These are phyloP conservation scores for Kuraishia piskuri DNA, from an alignment of 805 yeast genomes.

Conservation along the genomic window DNA sequence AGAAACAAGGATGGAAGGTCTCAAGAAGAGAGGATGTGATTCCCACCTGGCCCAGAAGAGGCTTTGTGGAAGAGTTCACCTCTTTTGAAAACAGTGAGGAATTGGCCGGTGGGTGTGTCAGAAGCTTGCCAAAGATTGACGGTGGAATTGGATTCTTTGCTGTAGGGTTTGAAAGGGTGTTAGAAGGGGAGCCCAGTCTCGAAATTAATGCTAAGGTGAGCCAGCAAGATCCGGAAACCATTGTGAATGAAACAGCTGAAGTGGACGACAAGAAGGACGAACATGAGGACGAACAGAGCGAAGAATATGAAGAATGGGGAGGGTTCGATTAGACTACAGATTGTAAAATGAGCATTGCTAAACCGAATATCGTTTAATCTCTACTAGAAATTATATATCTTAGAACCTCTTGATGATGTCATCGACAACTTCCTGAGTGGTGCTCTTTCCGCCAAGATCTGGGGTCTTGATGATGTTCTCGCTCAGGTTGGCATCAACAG, in stretches of 20 bases:
- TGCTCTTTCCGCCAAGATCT: conserved; percentile 85
- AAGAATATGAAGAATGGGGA: conserved; percentile 24
- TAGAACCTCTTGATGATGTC: conserved; percentile 61
- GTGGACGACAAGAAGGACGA: conserved; percentile 5
- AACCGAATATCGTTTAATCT: background rate
- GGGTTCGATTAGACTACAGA: conserved; percentile 20
- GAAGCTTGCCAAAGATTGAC: conserved; percentile 79
- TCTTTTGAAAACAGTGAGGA: conserved; percentile 35
- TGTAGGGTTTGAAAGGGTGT: conserved; percentile 66
- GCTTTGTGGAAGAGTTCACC: conserved; percentile 62
- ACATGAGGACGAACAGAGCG: conserved; percentile 6
- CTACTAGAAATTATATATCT: too few species aligned
- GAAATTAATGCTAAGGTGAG: too few species aligned
- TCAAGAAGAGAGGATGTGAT: conserved; percentile 52
- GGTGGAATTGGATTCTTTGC: conserved; percentile 99
- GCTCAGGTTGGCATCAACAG: conserved; percentile 87
- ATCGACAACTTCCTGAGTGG: conserved; percentile 80
- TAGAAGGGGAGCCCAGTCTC: background rate
- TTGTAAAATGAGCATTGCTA: background rate
- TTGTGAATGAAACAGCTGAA: background rate
- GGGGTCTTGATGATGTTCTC: conserved; percentile 82
- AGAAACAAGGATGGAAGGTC: conserved; percentile 68
- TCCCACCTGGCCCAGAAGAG: conserved; percentile 84
- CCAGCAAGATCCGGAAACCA: background rate
- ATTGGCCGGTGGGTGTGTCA: conserved; percentile 78